Percentiles rank a stretch among this genome's conserved stretches.
These are phyloP conservation scores for Arabis alpina DNA, from an alignment of 345 rosid species.

Conservation along the genomic window DNA sequence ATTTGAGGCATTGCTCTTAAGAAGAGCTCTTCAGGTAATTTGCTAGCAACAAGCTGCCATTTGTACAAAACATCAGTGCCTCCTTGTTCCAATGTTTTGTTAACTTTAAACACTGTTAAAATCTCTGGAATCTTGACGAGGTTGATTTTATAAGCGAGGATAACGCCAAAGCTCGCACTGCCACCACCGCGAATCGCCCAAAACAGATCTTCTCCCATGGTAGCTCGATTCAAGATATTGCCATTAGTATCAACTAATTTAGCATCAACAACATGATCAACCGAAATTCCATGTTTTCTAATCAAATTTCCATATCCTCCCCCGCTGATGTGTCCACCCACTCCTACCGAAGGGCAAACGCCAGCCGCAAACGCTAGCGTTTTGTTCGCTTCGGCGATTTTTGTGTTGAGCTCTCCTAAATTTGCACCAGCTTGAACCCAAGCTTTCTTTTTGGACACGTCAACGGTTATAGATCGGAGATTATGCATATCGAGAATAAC, in stretches of 20 bases:
- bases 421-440: conserved; percentile 63
- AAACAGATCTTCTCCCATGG: conserved; percentile 61
- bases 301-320: conserved; percentile 59
- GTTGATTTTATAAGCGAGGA: conserved; percentile 52
- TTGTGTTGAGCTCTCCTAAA: conserved; percentile 54
- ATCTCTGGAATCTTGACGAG: conserved; percentile 51
- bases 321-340: conserved; percentile 54
- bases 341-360: conserved; percentile 50
- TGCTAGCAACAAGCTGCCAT: conserved; percentile 47
- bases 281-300: conserved; percentile 54
- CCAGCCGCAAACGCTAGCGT: conserved; percentile 56
- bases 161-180: conserved; percentile 56
- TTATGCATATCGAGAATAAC: conserved; percentile 49
- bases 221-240: conserved; percentile 44
- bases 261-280: conserved; percentile 58
- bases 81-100: conserved; percentile 37
- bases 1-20: conserved; percentile 37
- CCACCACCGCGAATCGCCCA: conserved; percentile 72
- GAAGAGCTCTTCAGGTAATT: conserved; percentile 37
- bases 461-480: conserved; percentile 48
- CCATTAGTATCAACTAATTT: conserved; percentile 52
- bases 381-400: conserved; percentile 47
- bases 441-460: conserved; percentile 39
- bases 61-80: conserved; percentile 35
- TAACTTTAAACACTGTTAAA: conserved; percentile 45